phyloP scores from a whole-genome alignment of 2,329 filamentous ascomycete species.

The Aureobasidium mangrovei region DNA sequence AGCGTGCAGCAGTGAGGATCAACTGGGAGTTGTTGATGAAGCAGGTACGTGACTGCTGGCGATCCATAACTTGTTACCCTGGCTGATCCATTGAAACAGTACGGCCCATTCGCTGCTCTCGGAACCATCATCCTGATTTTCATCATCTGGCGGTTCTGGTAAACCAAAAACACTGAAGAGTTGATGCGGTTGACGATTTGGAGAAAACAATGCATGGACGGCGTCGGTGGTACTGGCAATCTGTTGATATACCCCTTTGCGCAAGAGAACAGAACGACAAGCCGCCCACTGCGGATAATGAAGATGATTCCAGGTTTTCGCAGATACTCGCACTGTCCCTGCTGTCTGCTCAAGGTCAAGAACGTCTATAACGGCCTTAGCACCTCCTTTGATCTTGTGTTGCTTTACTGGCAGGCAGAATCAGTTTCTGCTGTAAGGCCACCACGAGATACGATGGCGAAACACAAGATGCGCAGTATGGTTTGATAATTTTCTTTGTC shows the following conservation, averaged over 20 bases:
- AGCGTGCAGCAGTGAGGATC: constrained; percentile 83
- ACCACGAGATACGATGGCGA: not conserved
- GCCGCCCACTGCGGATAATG: not conserved
- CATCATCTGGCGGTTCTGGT: constrained; percentile 91
- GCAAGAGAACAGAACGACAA: not conserved
- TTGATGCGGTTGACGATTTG: constrained; percentile 11
- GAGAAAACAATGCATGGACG: constrained; percentile 3
- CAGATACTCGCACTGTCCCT: too few relatives aligned
- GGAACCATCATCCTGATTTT: constrained; percentile 77
- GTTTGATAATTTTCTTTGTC: not conserved
- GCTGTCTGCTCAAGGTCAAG: too few relatives aligned
- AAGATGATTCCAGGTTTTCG: not conserved
- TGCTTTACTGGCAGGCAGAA: not conserved
- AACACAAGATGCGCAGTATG: too few relatives aligned
- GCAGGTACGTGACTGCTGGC: constrained; percentile 46
- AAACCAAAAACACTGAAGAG: not conserved
- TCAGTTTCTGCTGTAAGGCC: not conserved
- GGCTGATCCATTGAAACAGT: constrained; percentile 40
- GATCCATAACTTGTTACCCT: not conserved
- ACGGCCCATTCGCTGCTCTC: constrained; percentile 78
- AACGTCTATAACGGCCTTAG: too few relatives aligned
- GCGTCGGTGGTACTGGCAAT: not conserved
- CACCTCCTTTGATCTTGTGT: not conserved
- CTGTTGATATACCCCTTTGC: constrained; percentile 11
- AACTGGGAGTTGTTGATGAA: constrained; percentile 97